These are phyloP conservation scores for Kregervanrija fluxuum DNA, from an alignment of 805 yeast genomes.

Conservation along the genomic window DNA sequence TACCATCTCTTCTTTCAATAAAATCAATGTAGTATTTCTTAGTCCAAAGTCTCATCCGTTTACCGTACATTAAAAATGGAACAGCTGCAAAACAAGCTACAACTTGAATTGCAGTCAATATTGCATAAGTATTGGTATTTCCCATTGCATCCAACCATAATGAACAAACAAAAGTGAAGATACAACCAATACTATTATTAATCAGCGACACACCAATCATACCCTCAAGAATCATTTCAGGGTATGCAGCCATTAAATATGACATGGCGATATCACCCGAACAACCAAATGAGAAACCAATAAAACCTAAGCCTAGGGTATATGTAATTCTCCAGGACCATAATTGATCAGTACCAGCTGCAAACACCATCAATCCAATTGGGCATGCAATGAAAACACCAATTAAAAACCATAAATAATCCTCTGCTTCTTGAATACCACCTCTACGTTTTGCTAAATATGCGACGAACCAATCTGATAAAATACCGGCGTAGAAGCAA, in stretches of 20 bases:
- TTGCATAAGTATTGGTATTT: constrained; percentile 50
- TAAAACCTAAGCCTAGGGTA: constrained; percentile 49
- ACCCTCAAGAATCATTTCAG: constrained; percentile 63
- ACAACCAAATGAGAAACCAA: constrained; percentile 65
- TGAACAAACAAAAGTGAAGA: constrained; percentile 61
- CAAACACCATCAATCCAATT: constrained; percentile 56
- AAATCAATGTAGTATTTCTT: constrained; percentile 46
- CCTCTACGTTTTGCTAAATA: constrained; percentile 54
- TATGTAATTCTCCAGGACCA: constrained; percentile 50
- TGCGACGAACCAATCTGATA: constrained; percentile 53
- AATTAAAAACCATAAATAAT: constrained; percentile 49
- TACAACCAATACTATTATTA: constrained; percentile 57
- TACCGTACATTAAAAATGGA: constrained; percentile 44
- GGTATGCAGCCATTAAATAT: constrained; percentile 60
- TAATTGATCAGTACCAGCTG: constrained; percentile 53
- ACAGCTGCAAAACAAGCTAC: constrained; percentile 43
- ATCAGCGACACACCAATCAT: constrained; percentile 64
- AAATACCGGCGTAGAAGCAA: constrained; percentile 54
- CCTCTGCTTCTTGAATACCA: constrained; percentile 62
- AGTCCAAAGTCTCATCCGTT: constrained; percentile 49
- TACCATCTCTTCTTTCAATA: constrained; percentile 46
- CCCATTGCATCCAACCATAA: constrained; percentile 53
- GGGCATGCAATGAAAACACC: constrained; percentile 54
- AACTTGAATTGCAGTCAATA: constrained; percentile 53
- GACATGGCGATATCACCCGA: constrained; percentile 67